Evolutionary conservation across 169 alveolate genomes (phyloP).

Genomic region (Amoebophrya sp.): DNA sequence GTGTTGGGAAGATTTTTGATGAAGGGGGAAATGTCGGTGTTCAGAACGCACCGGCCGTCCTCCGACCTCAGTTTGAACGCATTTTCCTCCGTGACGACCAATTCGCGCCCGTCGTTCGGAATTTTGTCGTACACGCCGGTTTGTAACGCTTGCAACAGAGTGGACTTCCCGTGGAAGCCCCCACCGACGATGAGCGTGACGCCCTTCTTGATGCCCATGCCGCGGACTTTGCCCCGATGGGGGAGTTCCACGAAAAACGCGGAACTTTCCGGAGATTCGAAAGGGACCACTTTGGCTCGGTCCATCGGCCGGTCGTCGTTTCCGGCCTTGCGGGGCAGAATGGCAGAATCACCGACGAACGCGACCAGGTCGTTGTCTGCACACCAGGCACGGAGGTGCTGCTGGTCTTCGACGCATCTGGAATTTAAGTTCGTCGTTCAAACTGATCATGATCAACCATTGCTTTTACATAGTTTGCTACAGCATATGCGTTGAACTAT

Average conservation of each 20-base stretch:
- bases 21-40: slow-evolving; percentile 61
- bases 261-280: slow-evolving; percentile 49
- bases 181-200: slow-evolving; percentile 68
- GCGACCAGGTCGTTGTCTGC: slow-evolving; percentile 54
- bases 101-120: slow-evolving; percentile 71
- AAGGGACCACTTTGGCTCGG: slow-evolving; percentile 29
- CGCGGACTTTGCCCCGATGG: slow-evolving; percentile 50
- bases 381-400: neutral
- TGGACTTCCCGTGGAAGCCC: slow-evolving; percentile 70
- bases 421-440: neutral
- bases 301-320: neutral
- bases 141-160: slow-evolving; percentile 57
- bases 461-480: neutral
- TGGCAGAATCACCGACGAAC: slow-evolving; percentile 63
- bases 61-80: slow-evolving; percentile 58
- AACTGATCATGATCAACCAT: neutral
- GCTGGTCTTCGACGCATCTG: neutral
- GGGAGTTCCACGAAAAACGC: slow-evolving; percentile 47
- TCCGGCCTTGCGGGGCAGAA: slow-evolving; percentile 55
- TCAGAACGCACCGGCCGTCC: slow-evolving; percentile 57
- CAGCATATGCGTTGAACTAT: no score
- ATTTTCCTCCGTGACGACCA: slow-evolving; percentile 57
- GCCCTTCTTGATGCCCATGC: slow-evolving; percentile 63
- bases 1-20: slow-evolving; percentile 59
- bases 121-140: slow-evolving; percentile 61